Percentiles rank a stretch among this genome's conserved stretches.
phyloP scores from a whole-genome alignment of 495 filamentous ascomycete species.

The Acidiella bohemica region DNA sequence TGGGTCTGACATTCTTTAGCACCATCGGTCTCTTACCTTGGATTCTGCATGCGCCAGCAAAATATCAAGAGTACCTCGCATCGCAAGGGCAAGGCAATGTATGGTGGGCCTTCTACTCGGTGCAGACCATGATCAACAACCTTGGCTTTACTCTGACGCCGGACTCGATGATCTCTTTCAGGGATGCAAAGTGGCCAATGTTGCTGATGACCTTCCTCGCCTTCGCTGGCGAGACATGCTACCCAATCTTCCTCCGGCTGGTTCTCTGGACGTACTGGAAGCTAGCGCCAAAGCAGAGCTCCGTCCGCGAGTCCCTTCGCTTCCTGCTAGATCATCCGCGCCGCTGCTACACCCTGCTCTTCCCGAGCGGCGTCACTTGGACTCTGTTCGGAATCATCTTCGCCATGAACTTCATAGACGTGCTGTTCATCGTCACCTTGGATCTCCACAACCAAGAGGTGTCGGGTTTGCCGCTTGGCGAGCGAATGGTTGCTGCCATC shows the following conservation, averaged over 20 bases:
- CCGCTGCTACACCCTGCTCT: slow-evolving; percentile 86
- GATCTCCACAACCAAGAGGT: slow-evolving; percentile 63
- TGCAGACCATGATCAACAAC: slow-evolving; percentile 78
- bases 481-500: slow-evolving; percentile 64
- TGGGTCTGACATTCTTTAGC: slow-evolving; percentile 60
- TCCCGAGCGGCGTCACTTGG: slow-evolving; percentile 84
- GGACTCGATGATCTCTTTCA: slow-evolving; percentile 83
- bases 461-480: slow-evolving; percentile 45
- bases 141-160: slow-evolving; percentile 70
- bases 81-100: slow-evolving; percentile 37
- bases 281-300: slow-evolving; percentile 42
- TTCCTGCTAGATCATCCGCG: slow-evolving; percentile 91
- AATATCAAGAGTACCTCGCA: no score
- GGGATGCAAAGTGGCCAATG: slow-evolving; percentile 58
- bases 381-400: slow-evolving; percentile 85
- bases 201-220: slow-evolving; percentile 67
- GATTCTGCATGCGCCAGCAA: no score
- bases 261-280: slow-evolving; percentile 66
- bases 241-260: slow-evolving; percentile 82
- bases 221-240: slow-evolving; percentile 85
- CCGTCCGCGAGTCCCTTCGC: slow-evolving; percentile 70
- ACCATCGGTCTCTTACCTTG: slow-evolving; percentile 60
- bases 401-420: slow-evolving; percentile 63
- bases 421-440: slow-evolving; percentile 79
- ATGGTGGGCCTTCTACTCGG: slow-evolving; percentile 89